Evolutionary conservation across 176 grass and related monocot species (phyloP), one percentile per base, ranked within the genome.

Genomic region (Chloris gayana): DNA sequence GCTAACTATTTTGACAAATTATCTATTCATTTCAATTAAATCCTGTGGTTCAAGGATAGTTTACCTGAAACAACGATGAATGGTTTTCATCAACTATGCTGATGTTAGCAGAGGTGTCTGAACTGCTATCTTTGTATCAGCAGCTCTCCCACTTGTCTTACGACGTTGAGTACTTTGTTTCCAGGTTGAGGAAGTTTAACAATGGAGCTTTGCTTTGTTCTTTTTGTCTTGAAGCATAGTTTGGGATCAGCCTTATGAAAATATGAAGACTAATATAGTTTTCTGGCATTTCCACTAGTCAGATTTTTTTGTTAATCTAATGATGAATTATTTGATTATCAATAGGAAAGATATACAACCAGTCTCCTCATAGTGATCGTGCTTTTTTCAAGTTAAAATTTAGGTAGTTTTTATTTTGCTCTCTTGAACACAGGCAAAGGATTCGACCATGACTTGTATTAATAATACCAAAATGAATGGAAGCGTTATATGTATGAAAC

Each of bases 121-220:
- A 44, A 47, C 21, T 84, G 14, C 62, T 67, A 69, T 26, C 9
- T 76, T 9, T 1, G 22, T 65, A 39, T 83, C 46, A 70, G 15
- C 51, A 62, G 35, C 37, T 27, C 0, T 77, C 0, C 21, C 27
- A 61, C 11, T 27, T 62, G 14, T 27, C 9, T 29, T 78, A 50
- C 5, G 37, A 1, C 18, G 30, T 22, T 64, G 18, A 51, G 12
- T 79, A 71, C n/a, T 29, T 68, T 53, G 15, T 80, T 71, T 65
- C 35, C 70, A 89, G 77, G 87, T 89, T 1, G 87, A 89, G 82
- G 87, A 89, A 81, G 87, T 89, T 45, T 89, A 45, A 70, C 63
- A 63, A 26, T 15, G 19, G 50, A 70, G 25, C 38, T 80, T 9
- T 70, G 47, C 32, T 49, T 50, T 34, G 11, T 18, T 59, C 38